Base-by-base conservation (phyloP, 2,329 filamentous ascomycete genomes). In the Aureobasidium zeae region DNA sequence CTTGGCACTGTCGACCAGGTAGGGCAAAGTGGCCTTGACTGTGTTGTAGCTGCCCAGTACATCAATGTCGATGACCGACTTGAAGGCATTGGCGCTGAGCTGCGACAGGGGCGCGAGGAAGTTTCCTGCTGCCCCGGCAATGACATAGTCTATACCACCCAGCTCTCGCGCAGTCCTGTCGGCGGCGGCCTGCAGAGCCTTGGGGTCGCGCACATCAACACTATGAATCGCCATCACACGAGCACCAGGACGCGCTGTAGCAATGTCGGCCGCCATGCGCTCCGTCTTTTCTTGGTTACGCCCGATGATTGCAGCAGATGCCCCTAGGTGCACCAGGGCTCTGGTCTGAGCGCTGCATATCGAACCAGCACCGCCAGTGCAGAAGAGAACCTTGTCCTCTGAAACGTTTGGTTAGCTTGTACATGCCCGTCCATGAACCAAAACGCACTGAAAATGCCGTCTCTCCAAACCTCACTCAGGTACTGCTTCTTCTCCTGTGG, bases 301-400 rank as follows among this genome's bases (percentile, higher is more conserved):
- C 29, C 91, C 91, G 45, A 96, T 76, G 57, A 98, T 96, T 64
- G 85, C 94, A 37, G 91, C 91, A 55, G 96, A 82, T 32, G 87
- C 89, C 42, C 91, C 91, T 6, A 98, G 78, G 50, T 88, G 76
- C 17, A 98, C 87, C 48, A 98, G 71, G 3, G 91, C 91, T 51
- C 87, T 77, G 22, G 94, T 91, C 68, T 96, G 91, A 44, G 85
- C 87, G 55, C 83, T 91, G 69, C 91, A 95, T 58, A 98, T 96
- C 19, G 83, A 82, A 44, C 91, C 89, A 4, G 87, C 87, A 41
- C 91, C 91, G 47, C 91, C 91, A 3, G 91, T 98, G 57, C 93
- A 93, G 65, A 96, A 94, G 53, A 89, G 77, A 32, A 96, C 88
- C 57, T 91, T 89, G 60, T 81, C 79, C 50, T 81, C 86, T 93